These are phyloP conservation scores for Fagus crenata DNA, from an alignment of 306 rosid genomes.

Conservation along the genomic window DNA sequence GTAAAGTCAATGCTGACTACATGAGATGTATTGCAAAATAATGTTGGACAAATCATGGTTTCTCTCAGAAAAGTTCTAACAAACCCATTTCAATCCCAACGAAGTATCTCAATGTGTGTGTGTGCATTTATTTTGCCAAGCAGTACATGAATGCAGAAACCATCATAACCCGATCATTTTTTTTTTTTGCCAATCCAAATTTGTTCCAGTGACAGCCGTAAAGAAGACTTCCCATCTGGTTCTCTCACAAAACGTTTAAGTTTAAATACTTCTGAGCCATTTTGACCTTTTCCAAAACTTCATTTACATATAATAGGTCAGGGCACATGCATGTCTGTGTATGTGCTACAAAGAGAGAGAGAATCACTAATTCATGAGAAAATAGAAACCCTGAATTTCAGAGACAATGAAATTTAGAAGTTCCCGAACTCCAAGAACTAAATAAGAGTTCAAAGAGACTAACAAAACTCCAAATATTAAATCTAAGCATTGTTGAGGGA, in stretches of 20 bases:
- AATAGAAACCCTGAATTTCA: too few relatives aligned
- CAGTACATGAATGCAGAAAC: not conserved
- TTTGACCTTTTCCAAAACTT: not conserved
- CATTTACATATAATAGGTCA: not conserved
- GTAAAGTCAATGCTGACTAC: slow-evolving; percentile 24
- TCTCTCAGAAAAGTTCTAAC: not conserved
- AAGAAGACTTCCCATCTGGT: not conserved
- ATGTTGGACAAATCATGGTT: not conserved
- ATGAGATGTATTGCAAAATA: not conserved
- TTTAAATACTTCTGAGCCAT: not conserved
- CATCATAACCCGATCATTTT: too few relatives aligned
- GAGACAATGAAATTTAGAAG: not conserved
- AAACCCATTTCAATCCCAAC: not conserved
- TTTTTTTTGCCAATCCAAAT: not conserved
- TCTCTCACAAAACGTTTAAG: not conserved
- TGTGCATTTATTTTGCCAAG: not conserved
- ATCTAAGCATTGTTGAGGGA: slow-evolving; percentile 2
- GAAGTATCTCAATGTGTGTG: not conserved
- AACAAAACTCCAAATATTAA: not conserved
- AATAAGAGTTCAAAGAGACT: not conserved
- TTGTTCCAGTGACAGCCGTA: not conserved
- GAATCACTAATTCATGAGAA: too few relatives aligned
- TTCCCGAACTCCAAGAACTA: slow-evolving; percentile 1
- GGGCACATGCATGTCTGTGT: not conserved
- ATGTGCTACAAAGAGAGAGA: not conserved